Conservation (phyloP, 768 basidiomycete species). For the Kwoniella sp. region DNA sequence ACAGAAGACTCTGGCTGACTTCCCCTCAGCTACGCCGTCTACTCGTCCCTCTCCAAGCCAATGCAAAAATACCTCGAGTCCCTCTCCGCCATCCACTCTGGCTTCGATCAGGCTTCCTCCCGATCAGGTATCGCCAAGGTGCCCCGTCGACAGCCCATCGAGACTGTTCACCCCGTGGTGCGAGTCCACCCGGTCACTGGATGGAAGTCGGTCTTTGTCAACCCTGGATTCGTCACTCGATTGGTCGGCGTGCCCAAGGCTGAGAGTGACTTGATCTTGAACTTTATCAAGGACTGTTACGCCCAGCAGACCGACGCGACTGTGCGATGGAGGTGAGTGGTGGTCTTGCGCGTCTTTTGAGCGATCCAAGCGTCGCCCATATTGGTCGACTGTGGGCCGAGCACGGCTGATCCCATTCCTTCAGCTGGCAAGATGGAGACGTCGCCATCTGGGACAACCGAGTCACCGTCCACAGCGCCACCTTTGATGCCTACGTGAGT, state of each 20-base stretch:
- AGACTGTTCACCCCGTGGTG: slow-evolving; percentile 67
- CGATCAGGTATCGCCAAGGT: slow-evolving; percentile 64
- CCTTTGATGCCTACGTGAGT: slow-evolving; percentile 65
- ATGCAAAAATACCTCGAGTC: slow-evolving; percentile 74
- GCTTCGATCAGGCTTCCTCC: slow-evolving; percentile 71
- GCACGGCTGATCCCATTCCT: too few relatives aligned
- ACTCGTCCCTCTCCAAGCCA: slow-evolving; percentile 70
- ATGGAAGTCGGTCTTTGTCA: slow-evolving; percentile 78
- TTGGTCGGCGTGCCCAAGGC: slow-evolving; percentile 75
- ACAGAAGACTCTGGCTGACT: too few relatives aligned
- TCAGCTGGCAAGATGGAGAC: slow-evolving; percentile 66
- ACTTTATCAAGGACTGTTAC: slow-evolving; percentile 68
- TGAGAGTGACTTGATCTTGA: slow-evolving; percentile 70
- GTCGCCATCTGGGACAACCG: slow-evolving; percentile 86
- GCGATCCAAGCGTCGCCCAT: too few relatives aligned
- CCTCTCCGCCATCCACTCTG: slow-evolving; percentile 69
- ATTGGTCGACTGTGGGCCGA: too few relatives aligned
- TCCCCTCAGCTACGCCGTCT: slow-evolving; percentile 77
- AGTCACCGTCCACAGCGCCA: slow-evolving; percentile 70
- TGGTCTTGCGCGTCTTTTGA: too few relatives aligned
- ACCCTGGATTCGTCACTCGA: slow-evolving; percentile 75
- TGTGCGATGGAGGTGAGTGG: slow-evolving; percentile 31
- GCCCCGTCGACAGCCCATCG: slow-evolving; percentile 60
- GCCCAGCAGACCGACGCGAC: slow-evolving; percentile 49
- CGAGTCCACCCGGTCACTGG: slow-evolving; percentile 80